phyloP scores from a whole-genome alignment of 1,139 yeast genomes.

The Maudiozyma humilis region DNA sequence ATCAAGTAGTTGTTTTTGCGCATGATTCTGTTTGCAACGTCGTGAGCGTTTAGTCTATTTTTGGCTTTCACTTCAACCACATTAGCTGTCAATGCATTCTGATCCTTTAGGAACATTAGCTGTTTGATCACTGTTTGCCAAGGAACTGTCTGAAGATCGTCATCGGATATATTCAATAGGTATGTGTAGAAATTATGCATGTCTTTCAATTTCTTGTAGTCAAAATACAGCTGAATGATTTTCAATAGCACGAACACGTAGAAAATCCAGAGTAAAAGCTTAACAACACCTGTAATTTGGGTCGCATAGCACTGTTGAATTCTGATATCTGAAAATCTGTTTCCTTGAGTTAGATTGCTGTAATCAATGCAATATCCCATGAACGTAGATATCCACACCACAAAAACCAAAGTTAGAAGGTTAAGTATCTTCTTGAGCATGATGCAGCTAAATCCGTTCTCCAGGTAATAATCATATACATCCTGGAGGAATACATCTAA shows the following conservation, averaged over 20 bases:
- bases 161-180: constrained; percentile 61
- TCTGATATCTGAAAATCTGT: constrained; percentile 40
- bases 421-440: constrained; percentile 57
- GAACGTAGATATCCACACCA: constrained; percentile 68
- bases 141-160: constrained; percentile 83
- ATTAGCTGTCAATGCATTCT: constrained; percentile 52
- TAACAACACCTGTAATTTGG: constrained; percentile 40
- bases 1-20: constrained; percentile 87
- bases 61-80: constrained; percentile 58
- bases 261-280: constrained; percentile 57
- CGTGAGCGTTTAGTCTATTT: constrained; percentile 79
- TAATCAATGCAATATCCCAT: constrained; percentile 81
- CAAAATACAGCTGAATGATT: constrained; percentile 50
- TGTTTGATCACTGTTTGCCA: constrained; percentile 87
- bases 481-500: constrained; percentile 78
- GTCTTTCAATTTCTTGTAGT: constrained; percentile 31
- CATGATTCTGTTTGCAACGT: constrained; percentile 92
- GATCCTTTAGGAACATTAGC: constrained; percentile 65
- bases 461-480: constrained; percentile 74
- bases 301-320: constrained; percentile 54
- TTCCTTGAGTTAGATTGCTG: constrained; percentile 35
- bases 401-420: constrained; percentile 64
- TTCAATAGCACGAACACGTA: constrained; percentile 48
- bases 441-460: constrained; percentile 77
- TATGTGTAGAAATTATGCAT: constrained; percentile 37